Percentiles rank a stretch among this genome's conserved stretches.
Conservation (phyloP, 140 eudicot species). For the Oenanthe javanica region DNA sequence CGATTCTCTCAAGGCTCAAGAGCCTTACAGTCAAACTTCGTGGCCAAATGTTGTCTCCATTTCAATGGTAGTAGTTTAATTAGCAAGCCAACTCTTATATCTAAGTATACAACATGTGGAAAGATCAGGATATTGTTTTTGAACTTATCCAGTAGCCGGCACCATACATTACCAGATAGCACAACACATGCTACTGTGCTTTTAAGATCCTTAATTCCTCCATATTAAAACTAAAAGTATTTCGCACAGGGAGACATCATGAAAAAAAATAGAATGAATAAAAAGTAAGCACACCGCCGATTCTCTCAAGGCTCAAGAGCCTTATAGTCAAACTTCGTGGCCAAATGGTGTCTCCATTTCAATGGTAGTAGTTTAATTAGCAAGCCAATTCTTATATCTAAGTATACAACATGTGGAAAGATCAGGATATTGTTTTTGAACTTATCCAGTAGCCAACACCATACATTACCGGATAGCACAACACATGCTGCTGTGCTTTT, state of each 20-base stretch:
- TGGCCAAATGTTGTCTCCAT: background rate
- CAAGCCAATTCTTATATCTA: background rate
- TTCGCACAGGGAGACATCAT: background rate
- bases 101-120: background rate
- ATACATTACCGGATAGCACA: background rate
- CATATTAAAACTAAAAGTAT: background rate
- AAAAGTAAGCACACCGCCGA: background rate
- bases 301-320: conserved; percentile 1
- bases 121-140: no score
- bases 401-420: background rate
- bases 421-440: background rate
- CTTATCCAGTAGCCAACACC: background rate
- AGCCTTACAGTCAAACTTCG: background rate
- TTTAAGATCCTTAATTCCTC: background rate
- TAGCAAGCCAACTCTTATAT: background rate
- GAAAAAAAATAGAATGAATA: background rate
- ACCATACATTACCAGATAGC: no score
- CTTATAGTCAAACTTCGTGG: background rate
- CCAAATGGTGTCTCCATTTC: background rate
- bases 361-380: background rate
- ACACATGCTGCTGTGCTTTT: background rate
- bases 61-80: background rate
- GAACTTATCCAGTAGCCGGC: background rate
- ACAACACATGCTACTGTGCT: background rate
- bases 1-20: background rate